These are phyloP conservation scores for Fusarium devonianum DNA, from an alignment of 2,329 filamentous ascomycete species.

Conservation along the genomic window DNA sequence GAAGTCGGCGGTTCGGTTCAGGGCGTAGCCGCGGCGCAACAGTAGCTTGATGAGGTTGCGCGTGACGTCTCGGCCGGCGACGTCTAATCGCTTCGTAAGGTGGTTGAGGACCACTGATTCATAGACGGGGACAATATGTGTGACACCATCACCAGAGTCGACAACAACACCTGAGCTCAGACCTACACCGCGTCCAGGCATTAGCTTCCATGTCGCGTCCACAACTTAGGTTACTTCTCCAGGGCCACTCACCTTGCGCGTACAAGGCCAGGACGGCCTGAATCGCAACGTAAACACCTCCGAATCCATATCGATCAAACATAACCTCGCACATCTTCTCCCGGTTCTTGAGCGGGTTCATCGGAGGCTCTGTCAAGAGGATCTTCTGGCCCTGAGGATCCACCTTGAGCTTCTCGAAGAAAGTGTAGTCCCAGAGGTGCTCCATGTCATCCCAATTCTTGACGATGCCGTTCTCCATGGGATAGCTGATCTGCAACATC, in stretches of 20 bases:
- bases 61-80: slow-evolving; percentile 97
- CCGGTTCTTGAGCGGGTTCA: slow-evolving; percentile 96
- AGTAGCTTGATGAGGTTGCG: slow-evolving; percentile 96
- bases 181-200: slow-evolving; percentile 56
- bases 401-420: slow-evolving; percentile 95
- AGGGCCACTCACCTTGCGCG: slow-evolving; percentile 81
- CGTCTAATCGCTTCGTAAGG: slow-evolving; percentile 90
- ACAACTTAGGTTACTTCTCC: too few species aligned
- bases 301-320: slow-evolving; percentile 97
- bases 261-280: slow-evolving; percentile 96
- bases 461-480: slow-evolving; percentile 99
- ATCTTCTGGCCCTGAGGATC: slow-evolving; percentile 95
- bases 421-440: slow-evolving; percentile 99
- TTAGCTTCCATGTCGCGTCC: slow-evolving; percentile 2
- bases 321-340: slow-evolving; percentile 99
- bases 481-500: slow-evolving; percentile 98
- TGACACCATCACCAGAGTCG: slow-evolving; percentile 97
- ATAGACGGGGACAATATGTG: slow-evolving; percentile 98
- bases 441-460: slow-evolving; percentile 99
- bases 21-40: slow-evolving; percentile 89
- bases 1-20: slow-evolving; percentile 98
- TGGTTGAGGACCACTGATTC: slow-evolving; percentile 98
- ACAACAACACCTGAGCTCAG: slow-evolving; percentile 95
- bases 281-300: slow-evolving; percentile 96
- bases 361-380: slow-evolving; percentile 93